Evolutionary conservation across 305 asterid genomes (phyloP), one percentile per base, ranked within the genome.

Genomic region (Galium porrigens): DNA sequence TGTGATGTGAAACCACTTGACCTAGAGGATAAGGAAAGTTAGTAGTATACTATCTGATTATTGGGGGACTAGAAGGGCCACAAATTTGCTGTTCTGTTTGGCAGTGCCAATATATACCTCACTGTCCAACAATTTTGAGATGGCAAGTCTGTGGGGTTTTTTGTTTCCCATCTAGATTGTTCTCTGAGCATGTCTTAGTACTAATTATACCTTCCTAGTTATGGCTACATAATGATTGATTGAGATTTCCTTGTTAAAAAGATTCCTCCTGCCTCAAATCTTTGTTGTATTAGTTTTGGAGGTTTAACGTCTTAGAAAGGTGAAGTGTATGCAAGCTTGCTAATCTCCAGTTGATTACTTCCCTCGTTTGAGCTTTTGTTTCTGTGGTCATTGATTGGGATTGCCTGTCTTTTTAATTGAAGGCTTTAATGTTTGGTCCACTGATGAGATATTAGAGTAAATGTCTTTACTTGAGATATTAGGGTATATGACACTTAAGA

Each of bases 11-110:
- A 52, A 65, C 52, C 27, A 9, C 27, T 36, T 66, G 80, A 76
- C 76, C 72, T 73, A 73, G 79, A 78, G 29, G 89, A 85, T 83
- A 77, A 81, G 87, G 84, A 73, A 75, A 69, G 72, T 70, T 20
- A 33, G 65, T 76, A 33, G 65, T 75, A 87, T 58, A 63, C 70
- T 58, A 63, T 68, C 68, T 66, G 73, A 76, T 79, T 71, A 74
- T 55, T 68, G 80, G 66, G 66, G 80, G 72, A 25, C 73, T 74
- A 68, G 62, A 56, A 74, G 76, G 81, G 73, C 79, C 83, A 81
- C 65, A 59, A 66, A 64, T 66, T 70, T 33, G 76, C 72, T 80
- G 81, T 70, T 85, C 71, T 69, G 58, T 67, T 77, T 49, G 78
- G 71, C 75, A 73, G 61, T 68, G 76, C 51, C 70, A 69, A 42